These are phyloP conservation scores for Coemansia linderi DNA, from an alignment of 371 early-diverging fungal species.

Conservation along the genomic window DNA sequence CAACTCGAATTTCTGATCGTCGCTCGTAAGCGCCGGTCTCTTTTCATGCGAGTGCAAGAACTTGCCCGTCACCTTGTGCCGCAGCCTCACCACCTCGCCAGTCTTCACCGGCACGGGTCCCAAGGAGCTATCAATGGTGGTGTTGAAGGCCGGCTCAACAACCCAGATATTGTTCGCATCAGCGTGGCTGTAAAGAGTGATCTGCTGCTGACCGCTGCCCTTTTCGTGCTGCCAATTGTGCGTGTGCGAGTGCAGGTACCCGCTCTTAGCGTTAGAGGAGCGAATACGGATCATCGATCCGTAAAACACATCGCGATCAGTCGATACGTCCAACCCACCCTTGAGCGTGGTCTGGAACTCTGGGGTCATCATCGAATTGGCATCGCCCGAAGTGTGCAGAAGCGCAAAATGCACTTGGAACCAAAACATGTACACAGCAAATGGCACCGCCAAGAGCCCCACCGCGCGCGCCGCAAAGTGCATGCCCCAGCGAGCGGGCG, in stretches of 20 bases:
- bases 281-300: slow-evolving; percentile 75
- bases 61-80: slow-evolving; percentile 69
- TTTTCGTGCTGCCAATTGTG: slow-evolving; percentile 76
- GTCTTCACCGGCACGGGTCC: slow-evolving; percentile 53
- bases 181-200: slow-evolving; percentile 85
- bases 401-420: slow-evolving; percentile 83
- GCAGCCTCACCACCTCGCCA: slow-evolving; percentile 71
- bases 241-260: slow-evolving; percentile 87
- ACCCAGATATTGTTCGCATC: slow-evolving; percentile 90
- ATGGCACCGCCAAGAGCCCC: slow-evolving; percentile 77
- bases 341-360: slow-evolving; percentile 69
- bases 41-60: slow-evolving; percentile 88
- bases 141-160: slow-evolving; percentile 55
- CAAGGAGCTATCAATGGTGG: slow-evolving; percentile 38
- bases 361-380: slow-evolving; percentile 80
- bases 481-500: slow-evolving; percentile 53
- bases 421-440: slow-evolving; percentile 71
- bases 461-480: slow-evolving; percentile 64
- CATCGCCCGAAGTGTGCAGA: slow-evolving; percentile 70
- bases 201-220: slow-evolving; percentile 89
- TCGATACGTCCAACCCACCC: slow-evolving; percentile 38
- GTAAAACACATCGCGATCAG: slow-evolving; percentile 71
- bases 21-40: slow-evolving; percentile 74
- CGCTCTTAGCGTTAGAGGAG: slow-evolving; percentile 71
- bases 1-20: slow-evolving; percentile 85